Evolutionary conservation across 352 stramenopile species (phyloP).

Genomic region (Pythium grandisporangium): DNA sequence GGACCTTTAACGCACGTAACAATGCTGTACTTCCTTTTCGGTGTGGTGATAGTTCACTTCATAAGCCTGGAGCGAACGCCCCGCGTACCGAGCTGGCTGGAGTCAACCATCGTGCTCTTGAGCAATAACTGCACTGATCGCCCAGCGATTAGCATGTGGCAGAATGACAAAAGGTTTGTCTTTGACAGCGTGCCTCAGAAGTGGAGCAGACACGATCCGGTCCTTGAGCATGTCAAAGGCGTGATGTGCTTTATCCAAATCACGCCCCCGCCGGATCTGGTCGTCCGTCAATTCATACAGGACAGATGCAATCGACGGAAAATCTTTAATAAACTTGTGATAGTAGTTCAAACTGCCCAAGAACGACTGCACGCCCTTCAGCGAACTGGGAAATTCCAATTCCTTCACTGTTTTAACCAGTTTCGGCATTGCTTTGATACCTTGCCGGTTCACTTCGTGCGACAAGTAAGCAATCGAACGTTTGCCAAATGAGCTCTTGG

Average conservation of each 20-base stretch:
- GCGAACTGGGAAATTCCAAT: conserved; percentile 3
- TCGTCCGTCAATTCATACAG: conserved; percentile 12
- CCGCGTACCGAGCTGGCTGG: conserved; percentile 11
- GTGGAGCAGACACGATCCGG: conserved; percentile 5
- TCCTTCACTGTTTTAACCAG: not conserved
- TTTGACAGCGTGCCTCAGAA: conserved; percentile 9
- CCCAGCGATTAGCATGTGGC: conserved; percentile 13
- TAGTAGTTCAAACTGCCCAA: conserved; percentile 11
- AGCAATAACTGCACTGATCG: conserved; percentile 12
- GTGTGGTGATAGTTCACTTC: conserved; percentile 8
- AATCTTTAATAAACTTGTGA: conserved; percentile 13
- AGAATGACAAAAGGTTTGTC: conserved; percentile 12
- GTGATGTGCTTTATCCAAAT: conserved; percentile 9
- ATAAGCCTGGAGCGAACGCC: conserved; percentile 6
- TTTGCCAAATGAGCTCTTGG: conserved; percentile 11
- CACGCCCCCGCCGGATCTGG: conserved; percentile 2
- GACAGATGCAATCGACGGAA: conserved; percentile 3
- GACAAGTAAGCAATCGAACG: conserved; percentile 8
- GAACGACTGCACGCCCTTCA: conserved; percentile 13
- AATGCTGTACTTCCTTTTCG: conserved; percentile 11
- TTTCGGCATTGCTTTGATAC: conserved; percentile 4
- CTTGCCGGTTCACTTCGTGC: conserved; percentile 3
- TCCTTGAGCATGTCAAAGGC: conserved; percentile 20
- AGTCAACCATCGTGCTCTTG: conserved; percentile 18
- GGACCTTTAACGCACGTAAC: conserved; percentile 1